Conservation (phyloP, 495 filamentous ascomycete species). For the Penicillium egyptiacum region DNA sequence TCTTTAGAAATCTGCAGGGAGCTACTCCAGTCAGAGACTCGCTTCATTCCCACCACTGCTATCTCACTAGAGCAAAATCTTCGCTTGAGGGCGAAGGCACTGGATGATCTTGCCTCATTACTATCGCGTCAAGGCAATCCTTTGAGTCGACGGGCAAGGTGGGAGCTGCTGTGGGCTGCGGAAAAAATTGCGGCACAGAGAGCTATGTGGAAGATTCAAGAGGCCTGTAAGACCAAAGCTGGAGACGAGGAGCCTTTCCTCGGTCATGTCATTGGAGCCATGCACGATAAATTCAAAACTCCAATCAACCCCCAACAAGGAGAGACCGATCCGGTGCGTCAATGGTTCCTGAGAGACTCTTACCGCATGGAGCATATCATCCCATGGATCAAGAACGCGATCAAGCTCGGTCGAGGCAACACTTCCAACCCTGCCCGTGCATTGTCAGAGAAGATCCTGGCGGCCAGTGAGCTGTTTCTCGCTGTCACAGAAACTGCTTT, state of each 20-base stretch:
- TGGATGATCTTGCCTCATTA: slow-evolving; percentile 69
- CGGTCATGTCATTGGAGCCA: slow-evolving; percentile 63
- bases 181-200: slow-evolving; percentile 87
- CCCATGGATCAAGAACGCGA: slow-evolving; percentile 69
- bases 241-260: slow-evolving; percentile 58
- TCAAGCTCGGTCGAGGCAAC: slow-evolving; percentile 56
- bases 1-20: slow-evolving; percentile 77
- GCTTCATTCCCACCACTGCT: slow-evolving; percentile 66
- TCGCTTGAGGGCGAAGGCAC: slow-evolving; percentile 61
- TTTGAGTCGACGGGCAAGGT: slow-evolving; percentile 64
- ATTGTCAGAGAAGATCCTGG: slow-evolving; percentile 58
- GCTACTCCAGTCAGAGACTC: slow-evolving; percentile 71
- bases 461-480: slow-evolving; percentile 78
- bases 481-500: slow-evolving; percentile 70
- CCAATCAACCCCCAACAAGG: slow-evolving; percentile 50
- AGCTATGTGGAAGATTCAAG: slow-evolving; percentile 75
- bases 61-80: slow-evolving; percentile 81
- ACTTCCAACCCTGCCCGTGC: slow-evolving; percentile 33
- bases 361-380: slow-evolving; percentile 71
- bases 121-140: slow-evolving; percentile 55
- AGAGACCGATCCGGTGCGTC: slow-evolving; percentile 70
- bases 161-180: slow-evolving; percentile 83
- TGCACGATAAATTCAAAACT: slow-evolving; percentile 70
- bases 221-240: slow-evolving; percentile 51
- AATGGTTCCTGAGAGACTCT: slow-evolving; percentile 80